These are phyloP conservation scores for Prototheca wickerhamii DNA, from an alignment of 163 green algal genomes.

Conservation along the genomic window DNA sequence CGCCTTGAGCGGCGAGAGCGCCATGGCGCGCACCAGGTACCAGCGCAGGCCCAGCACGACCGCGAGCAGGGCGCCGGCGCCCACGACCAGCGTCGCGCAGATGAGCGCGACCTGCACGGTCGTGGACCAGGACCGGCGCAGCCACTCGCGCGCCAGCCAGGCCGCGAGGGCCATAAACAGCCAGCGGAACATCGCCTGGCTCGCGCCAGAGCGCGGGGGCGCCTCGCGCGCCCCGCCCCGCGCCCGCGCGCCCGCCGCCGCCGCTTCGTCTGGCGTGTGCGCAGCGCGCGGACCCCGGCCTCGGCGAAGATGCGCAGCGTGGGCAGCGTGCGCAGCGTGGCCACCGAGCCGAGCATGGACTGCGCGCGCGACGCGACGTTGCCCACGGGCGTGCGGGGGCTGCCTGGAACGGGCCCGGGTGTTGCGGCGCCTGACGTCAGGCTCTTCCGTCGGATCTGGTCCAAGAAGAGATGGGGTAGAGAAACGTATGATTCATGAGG, in stretches of 20 bases:
- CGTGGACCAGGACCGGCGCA: slow-evolving; percentile 14
- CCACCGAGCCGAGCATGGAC: not conserved
- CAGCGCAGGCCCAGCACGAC: slow-evolving; percentile 17
- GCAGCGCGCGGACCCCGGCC: slow-evolving; percentile 14
- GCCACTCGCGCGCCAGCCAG: slow-evolving; percentile 28
- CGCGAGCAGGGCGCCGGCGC: slow-evolving; percentile 6
- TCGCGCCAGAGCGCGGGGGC: slow-evolving; percentile 3
- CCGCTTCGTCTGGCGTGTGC: slow-evolving; percentile 9
- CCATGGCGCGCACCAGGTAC: slow-evolving; percentile 5
- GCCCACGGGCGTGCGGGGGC: not conserved
- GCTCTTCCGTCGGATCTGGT: too few relatives aligned
- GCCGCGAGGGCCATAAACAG: slow-evolving; percentile 22
- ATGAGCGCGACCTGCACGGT: slow-evolving; percentile 29
- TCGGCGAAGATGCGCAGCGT: slow-evolving; percentile 10
- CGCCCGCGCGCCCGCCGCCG: slow-evolving; percentile 12
- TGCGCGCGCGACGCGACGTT: not conserved
- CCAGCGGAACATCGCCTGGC: slow-evolving; percentile 29
- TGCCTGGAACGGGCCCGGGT: not conserved
- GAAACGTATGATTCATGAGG: too few relatives aligned
- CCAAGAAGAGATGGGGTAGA: too few relatives aligned
- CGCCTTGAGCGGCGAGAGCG: slow-evolving; percentile 14
- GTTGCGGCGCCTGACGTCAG: too few relatives aligned
- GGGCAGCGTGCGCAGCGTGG: slow-evolving; percentile 8
- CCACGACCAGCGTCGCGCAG: slow-evolving; percentile 6
- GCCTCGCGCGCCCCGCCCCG: not conserved